Conservation (phyloP, 768 basidiomycete species). For the Suillus discolor region DNA sequence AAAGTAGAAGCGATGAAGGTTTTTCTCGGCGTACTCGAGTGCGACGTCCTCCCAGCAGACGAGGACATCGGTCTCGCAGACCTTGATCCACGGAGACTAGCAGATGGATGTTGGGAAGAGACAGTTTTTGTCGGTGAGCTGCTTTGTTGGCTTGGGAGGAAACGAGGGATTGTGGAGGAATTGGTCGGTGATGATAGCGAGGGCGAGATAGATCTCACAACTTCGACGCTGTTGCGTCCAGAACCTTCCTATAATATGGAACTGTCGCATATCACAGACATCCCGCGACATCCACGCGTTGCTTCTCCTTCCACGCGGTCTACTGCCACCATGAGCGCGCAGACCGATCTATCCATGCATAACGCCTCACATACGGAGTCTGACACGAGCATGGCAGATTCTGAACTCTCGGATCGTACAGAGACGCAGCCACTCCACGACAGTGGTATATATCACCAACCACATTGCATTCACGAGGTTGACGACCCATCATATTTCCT, state of each 20-base stretch:
- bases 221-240: conserved; percentile 28
- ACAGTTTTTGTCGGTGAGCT: conserved; percentile 65
- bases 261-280: conserved; percentile 30
- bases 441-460: conserved; percentile 13
- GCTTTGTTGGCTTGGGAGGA: conserved; percentile 68
- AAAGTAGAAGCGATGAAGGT: conserved; percentile 72
- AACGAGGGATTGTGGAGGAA: conserved; percentile 36
- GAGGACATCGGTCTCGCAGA: conserved; percentile 64
- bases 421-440: conserved; percentile 10
- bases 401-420: neutral
- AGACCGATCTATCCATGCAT: conserved; percentile 34
- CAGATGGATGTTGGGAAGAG: conserved; percentile 66
- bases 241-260: conserved; percentile 14
- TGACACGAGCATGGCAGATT: conserved; percentile 11
- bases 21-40: conserved; percentile 73
- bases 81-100: conserved; percentile 67
- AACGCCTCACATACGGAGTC: conserved; percentile 25
- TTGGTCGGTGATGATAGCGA: conserved; percentile 17
- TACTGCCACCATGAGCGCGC: conserved; percentile 36
- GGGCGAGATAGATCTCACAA: conserved; percentile 25
- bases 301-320: conserved; percentile 36
- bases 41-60: conserved; percentile 59
- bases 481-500: conserved; percentile 36
- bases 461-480: conserved; percentile 60
- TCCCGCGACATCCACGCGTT: conserved; percentile 34